Conservation (phyloP, 441 rosid genomes). For the Jatropha podagrica region DNA sequence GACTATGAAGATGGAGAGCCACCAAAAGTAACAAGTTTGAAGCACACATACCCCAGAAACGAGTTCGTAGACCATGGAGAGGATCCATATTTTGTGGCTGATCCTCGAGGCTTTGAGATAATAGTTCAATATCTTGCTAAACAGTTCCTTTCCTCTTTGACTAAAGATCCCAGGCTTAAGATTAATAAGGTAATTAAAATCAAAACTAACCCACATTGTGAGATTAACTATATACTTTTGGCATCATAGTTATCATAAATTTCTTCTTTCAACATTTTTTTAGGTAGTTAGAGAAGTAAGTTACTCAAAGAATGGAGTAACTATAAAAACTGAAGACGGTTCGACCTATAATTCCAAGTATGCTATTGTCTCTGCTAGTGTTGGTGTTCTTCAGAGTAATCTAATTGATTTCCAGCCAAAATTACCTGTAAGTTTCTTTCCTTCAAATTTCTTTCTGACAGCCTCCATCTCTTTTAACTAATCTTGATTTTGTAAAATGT, state of each 20-base stretch:
- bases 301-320: conserved; percentile 29
- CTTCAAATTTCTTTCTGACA: too few relatives aligned
- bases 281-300: conserved; percentile 33
- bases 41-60: conserved; percentile 28
- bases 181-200: conserved; percentile 27
- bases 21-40: conserved; percentile 31
- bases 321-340: conserved; percentile 37
- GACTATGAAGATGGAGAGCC: conserved; percentile 40
- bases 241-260: not conserved
- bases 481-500: not conserved
- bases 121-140: conserved; percentile 29
- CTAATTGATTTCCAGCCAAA: conserved; percentile 35
- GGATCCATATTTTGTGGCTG: conserved; percentile 29
- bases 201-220: not conserved
- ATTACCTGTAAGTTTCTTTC: conserved; percentile 29
- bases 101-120: conserved; percentile 35
- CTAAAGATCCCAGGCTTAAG: conserved; percentile 30
- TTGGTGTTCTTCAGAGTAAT: conserved; percentile 39
- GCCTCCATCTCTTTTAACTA: not conserved
- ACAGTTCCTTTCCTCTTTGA: conserved; percentile 25
- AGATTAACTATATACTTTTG: not conserved
- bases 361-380: conserved; percentile 37
- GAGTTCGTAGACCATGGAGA: conserved; percentile 33
- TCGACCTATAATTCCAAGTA: conserved; percentile 27
- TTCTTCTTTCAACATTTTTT: not conserved